A percentile compares a stretch with the other conserved stretches of the same genome.
Conservation (phyloP, 1,139 yeast species). For the Magnusiomyces starmeri region DNA sequence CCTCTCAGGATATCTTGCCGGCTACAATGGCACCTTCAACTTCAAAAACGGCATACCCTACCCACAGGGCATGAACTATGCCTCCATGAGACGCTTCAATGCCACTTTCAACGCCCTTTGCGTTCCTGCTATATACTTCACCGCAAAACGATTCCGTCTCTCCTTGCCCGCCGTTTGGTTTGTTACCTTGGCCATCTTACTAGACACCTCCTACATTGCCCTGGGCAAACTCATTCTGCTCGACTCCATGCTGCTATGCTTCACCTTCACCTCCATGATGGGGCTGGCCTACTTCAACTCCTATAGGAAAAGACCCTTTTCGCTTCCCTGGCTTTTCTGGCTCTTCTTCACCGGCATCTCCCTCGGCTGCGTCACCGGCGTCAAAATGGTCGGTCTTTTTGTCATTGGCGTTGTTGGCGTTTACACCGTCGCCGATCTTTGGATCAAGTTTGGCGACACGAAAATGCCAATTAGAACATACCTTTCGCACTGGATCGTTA, state of each 20-base stretch:
- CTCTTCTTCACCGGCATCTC: conserved; percentile 65
- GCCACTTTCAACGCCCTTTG: conserved; percentile 84
- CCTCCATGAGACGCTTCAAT: conserved; percentile 89
- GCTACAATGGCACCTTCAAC: conserved; percentile 92
- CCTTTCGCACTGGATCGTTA: conserved; percentile 59
- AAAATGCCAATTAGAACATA: conserved; percentile 40
- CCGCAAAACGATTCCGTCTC: conserved; percentile 80
- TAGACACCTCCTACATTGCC: conserved; percentile 82
- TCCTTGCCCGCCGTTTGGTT: conserved; percentile 82
- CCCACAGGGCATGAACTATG: conserved; percentile 81
- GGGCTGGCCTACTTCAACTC: conserved; percentile 75
- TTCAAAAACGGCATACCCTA: conserved; percentile 81
- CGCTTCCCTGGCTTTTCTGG: conserved; percentile 95
- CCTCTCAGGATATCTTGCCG: conserved; percentile 86
- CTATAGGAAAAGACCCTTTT: conserved; percentile 55
- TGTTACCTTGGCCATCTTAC: conserved; percentile 74
- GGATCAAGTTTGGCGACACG: conserved; percentile 53
- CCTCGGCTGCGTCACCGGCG: conserved; percentile 79
- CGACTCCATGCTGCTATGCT: conserved; percentile 92
- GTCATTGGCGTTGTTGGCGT: conserved; percentile 77
- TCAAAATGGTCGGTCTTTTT: conserved; percentile 94
- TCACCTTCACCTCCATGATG: conserved; percentile 78
- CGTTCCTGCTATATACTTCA: conserved; percentile 89
- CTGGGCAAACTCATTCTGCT: conserved; percentile 85
- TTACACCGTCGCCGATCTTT: conserved; percentile 69